phyloP scores from a whole-genome alignment of 257 asterid species.

The Przewalskia tangutica region DNA sequence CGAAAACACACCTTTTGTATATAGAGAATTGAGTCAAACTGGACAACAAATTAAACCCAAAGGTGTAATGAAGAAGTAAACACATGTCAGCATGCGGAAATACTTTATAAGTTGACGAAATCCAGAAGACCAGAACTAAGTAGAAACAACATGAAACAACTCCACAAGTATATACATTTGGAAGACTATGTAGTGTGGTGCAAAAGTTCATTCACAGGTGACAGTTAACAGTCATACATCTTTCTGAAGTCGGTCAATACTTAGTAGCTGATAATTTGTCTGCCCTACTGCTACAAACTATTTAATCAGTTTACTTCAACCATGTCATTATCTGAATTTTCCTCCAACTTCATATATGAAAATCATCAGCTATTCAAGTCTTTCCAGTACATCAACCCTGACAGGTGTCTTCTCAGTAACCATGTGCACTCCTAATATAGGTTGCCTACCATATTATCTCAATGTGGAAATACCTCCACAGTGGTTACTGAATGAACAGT shows the following conservation, averaged over 20 bases:
- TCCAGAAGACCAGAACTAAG: neutral
- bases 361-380: neutral
- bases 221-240: neutral
- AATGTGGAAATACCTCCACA: neutral
- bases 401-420: neutral
- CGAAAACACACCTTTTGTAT: neutral
- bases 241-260: neutral
- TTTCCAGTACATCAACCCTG: neutral
- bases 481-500: conserved; percentile 1
- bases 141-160: neutral
- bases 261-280: neutral
- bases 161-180: neutral
- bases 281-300: neutral
- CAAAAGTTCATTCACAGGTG: neutral
- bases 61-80: neutral
- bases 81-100: neutral
- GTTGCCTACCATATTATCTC: neutral
- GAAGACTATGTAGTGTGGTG: neutral
- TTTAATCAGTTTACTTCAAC: neutral
- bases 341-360: neutral
- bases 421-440: neutral
- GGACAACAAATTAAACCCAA: neutral
- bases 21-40: neutral
- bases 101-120: neutral
- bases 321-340: neutral